Conservation (phyloP, 441 rosid species). For the Pelargonium citronellum region DNA sequence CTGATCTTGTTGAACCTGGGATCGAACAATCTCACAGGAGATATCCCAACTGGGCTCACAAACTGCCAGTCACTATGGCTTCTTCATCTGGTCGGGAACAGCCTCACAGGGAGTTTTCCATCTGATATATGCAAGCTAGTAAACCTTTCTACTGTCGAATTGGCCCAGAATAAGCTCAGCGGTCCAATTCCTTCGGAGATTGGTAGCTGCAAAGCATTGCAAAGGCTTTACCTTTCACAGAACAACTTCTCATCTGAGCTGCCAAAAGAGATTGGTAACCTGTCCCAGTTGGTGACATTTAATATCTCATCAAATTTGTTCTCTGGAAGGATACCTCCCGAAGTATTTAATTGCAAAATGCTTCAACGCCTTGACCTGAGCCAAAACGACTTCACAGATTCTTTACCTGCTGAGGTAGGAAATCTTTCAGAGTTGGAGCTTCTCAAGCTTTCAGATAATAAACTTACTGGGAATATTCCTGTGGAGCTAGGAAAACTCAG, state of each 20-base stretch:
- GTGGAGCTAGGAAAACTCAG: conserved; percentile 65
- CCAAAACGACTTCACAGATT: conserved; percentile 49
- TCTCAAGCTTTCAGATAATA: conserved; percentile 71
- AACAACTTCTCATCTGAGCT: conserved; percentile 56
- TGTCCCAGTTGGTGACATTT: conserved; percentile 70
- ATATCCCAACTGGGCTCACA: conserved; percentile 60
- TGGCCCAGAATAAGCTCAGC: conserved; percentile 69
- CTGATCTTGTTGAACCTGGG: conserved; percentile 68
- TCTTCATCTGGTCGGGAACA: conserved; percentile 68
- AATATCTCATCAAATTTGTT: conserved; percentile 78
- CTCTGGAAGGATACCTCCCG: conserved; percentile 56
- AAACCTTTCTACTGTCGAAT: conserved; percentile 74
- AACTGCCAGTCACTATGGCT: conserved; percentile 58
- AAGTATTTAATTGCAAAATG: conserved; percentile 68
- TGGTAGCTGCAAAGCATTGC: conserved; percentile 64
- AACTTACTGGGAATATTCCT: conserved; percentile 67
- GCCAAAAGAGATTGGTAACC: conserved; percentile 71
- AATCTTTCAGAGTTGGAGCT: conserved; percentile 72
- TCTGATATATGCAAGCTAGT: conserved; percentile 69
- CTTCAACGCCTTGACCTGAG: conserved; percentile 93
- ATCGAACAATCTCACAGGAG: conserved; percentile 57
- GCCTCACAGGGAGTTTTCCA: conserved; percentile 76
- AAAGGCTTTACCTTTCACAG: conserved; percentile 78
- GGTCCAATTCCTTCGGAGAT: conserved; percentile 71
- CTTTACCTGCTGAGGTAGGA: conserved; percentile 73